A percentile compares a stretch with the other conserved stretches of the same genome.
These are phyloP conservation scores for Royoungia palumana DNA, from an alignment of 768 basidiomycete genomes.

Conservation along the genomic window DNA sequence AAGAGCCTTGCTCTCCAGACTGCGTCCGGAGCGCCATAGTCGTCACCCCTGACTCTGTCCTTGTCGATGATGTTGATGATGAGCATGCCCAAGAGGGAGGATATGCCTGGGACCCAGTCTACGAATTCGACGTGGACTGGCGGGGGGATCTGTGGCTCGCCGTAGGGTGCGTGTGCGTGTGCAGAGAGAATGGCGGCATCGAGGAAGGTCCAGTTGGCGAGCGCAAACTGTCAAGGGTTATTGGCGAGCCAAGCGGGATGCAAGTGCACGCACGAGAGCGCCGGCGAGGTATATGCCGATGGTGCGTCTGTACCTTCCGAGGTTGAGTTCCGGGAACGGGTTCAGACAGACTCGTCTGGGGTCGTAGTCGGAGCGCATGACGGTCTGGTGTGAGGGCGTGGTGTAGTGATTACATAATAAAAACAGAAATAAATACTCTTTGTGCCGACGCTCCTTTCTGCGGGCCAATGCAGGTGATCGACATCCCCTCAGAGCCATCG, in stretches of 20 bases:
- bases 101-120: conserved; percentile 98
- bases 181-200: conserved; percentile 90
- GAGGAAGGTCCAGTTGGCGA: conserved; percentile 93
- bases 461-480: conserved; percentile 23
- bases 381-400: neutral
- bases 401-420: conserved; percentile 19
- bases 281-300: conserved; percentile 91
- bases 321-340: conserved; percentile 72
- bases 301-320: conserved; percentile 76
- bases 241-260: neutral
- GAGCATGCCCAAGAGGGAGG: conserved; percentile 87
- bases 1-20: conserved; percentile 91
- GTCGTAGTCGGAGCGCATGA: conserved; percentile 66
- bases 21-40: conserved; percentile 76
- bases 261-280: conserved; percentile 67
- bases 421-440: neutral
- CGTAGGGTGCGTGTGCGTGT: conserved; percentile 75
- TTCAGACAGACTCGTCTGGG: conserved; percentile 85
- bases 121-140: conserved; percentile 86
- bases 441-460: neutral
- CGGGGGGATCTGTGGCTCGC: conserved; percentile 61
- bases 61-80: conserved; percentile 95
- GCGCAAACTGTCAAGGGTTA: conserved; percentile 63
- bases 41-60: conserved; percentile 77
- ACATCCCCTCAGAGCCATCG: conserved; percentile 22